A percentile compares a stretch with the other conserved stretches of the same genome.
Conservation (phyloP, 345 rosid species). For the Gossypium sturtianum region DNA sequence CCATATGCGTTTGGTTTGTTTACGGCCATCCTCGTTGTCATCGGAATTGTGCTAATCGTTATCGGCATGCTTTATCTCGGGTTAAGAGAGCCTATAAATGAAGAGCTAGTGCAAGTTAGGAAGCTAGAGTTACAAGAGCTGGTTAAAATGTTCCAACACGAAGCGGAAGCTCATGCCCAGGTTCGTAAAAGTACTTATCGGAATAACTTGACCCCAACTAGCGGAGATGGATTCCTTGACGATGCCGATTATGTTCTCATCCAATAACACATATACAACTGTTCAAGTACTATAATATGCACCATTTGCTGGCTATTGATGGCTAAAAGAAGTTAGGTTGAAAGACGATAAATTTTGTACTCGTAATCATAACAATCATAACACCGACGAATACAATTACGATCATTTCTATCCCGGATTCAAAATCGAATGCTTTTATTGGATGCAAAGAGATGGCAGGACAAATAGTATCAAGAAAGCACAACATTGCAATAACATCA, state of each 20-base stretch:
- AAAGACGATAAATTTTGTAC: neutral
- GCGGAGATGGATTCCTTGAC: conserved; percentile 44
- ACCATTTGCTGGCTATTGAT: neutral
- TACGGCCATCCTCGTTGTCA: conserved; percentile 39
- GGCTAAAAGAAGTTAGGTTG: neutral
- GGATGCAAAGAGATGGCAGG: neutral
- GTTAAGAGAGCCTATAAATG: conserved; percentile 55
- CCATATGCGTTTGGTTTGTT: conserved; percentile 91
- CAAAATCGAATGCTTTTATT: neutral
- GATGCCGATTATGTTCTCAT: conserved; percentile 57
- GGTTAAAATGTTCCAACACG: conserved; percentile 90
- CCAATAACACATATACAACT: conserved; percentile 23
- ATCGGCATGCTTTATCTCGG: conserved; percentile 77
- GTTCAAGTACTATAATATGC: neutral
- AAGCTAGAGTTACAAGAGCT: conserved; percentile 77
- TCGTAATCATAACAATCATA: neutral
- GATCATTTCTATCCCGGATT: neutral
- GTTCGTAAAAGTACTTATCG: conserved; percentile 39
- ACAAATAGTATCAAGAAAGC: conserved; percentile 7
- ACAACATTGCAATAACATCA: neutral
- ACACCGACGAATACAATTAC: neutral
- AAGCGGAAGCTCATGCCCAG: conserved; percentile 95
- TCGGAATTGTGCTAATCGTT: conserved; percentile 54
- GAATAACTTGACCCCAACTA: conserved; percentile 67
- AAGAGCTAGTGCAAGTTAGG: conserved; percentile 61